Evolutionary conservation across 768 basidiomycete species (phyloP), one percentile per base, ranked within the genome.

Genomic region (Psilocybe subaeruginosa): DNA sequence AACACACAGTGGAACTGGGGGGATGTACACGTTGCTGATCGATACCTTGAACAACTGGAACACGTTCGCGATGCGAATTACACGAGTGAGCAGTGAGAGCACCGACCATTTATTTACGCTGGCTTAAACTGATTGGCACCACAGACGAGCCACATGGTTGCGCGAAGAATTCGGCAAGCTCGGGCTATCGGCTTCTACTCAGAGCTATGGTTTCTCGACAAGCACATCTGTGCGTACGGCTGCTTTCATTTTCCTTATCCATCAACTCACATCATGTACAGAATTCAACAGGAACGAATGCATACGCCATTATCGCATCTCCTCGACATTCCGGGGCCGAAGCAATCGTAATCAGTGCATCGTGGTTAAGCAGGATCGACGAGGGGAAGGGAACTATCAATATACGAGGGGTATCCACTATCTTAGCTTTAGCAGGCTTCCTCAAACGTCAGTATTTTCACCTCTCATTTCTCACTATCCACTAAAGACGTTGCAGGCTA

Each of bases 291-390:
- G 95, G 95, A 8, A 83, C 81, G 7, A 97, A 98, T 72, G 85
- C 89, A 11, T 98, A 96, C 71, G 92, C 91, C 14, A 76, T 93
- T 33, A 75, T 95, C 49, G 81, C 85, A 9, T 91, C 96, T 2
- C 94, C 97, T 7, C 87, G 97, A 27, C 84, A 92, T n/a, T 86
- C 95, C n/a, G 96, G 95, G 2, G 87, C 88, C 7, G 97, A 99
- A 74, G 91, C 94, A 4, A 91, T 98, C 70, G 85, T 99, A 16
- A 83, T 99, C 43, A 89, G 91, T 63, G 96, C 97, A 1, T 92
- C 95, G 5, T 97, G 95, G 95, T 66, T 88, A 4, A 95, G 93
- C 66, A 79, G 83, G 55, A 78, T 77, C 9, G 85, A 82, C 6
- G 85, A 85, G 68, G 84, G 81, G 12, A 73, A 82, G 49, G 83